Evolutionary conservation across 192 early-diverging fungal species (phyloP), one percentile per base, ranked within the genome.

Genomic region (Lobosporangium transversale): DNA sequence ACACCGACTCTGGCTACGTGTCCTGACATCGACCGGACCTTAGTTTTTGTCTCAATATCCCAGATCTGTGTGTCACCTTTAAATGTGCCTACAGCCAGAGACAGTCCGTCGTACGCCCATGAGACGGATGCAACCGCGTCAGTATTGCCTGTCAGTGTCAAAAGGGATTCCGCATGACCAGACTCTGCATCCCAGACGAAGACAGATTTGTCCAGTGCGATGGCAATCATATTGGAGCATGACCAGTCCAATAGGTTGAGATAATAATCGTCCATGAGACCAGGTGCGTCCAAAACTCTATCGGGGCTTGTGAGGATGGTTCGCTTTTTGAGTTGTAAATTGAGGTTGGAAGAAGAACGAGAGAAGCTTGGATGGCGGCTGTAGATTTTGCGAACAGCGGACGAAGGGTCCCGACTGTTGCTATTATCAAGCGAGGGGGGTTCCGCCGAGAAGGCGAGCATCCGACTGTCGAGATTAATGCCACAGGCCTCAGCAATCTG

Each of bases 231-330:
- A 62, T 97, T 97, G 18, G 76, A 79, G 15, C 73, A 53, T 10
- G 89, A 93, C 97, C 97, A 99, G 79, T 97, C 97, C 12, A 99
- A 81, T 27, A 98, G 59, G 57, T 97, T 99, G 21, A 97, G 81
- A 76, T 99, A 99, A 73, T 94, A 99, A 78, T 99, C 97, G 61
- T 99, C 97, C 21, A 84, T 64, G 57, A 98, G 67, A 0, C 89
- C 89, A 3, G 95, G 95, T 1, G 96, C 95, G 83, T 98, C 97
- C 30, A 98, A 82, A 3, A 97, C 82, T 35, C 87, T 88, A 62
- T 94, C 93, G 0, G 97, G 94, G 15, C 86, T 85, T 14, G 86
- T 90, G n/a, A 89, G 78, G 30, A 98, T 94, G 30, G 90, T 87
- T 29, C 97, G 81, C 40, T 86, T 85, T 33, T 59, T 71, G 58